Evolutionary conservation across 805 yeast genomes (phyloP), one percentile per base, ranked within the genome.

Genomic region (Saturnispora bothae): DNA sequence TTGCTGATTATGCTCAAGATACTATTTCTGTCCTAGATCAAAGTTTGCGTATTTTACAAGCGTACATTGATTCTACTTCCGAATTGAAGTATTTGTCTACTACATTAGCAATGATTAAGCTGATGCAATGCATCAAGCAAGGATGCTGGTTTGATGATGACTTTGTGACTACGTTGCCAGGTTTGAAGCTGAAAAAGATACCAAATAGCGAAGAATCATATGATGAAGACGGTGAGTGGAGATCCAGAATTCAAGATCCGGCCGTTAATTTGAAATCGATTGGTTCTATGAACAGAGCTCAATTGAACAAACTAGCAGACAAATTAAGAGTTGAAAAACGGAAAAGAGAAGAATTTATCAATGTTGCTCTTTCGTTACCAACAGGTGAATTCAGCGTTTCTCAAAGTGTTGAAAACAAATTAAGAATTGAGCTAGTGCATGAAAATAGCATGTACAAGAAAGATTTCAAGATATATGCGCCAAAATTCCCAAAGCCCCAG

Each of bases 1-100:
- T 92, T 51, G 94, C 95, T 0, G 99, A 92, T 65, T 92, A 92
- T 54, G 68, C 81, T 8, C 97, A 89, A 54, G 98, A 92, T 58
- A 86, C 95, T 0, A 75, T 86, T 12, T 78, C 96, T 0, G 95
- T 92, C 8, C 63, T 92, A 41, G 99, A 94, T 53, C 98, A 92
- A 61, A 76, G 94, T 6, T 65, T 92, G 52, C 94, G 98, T 71
- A 80, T 92, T 45, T 61, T 88, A 38, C 98, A 92, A 54, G 96
- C 97, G 0, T 80, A 73, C 48, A 78, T 89, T 42, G 99, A 92
- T 59, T 84, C 83, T 16, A 77, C 92, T 1, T 75, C 95, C 2
- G 96, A 89, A 48, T 52, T 77, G 47, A 95, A 96, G 0, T 79
- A 74, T 48, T 63, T 78, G 33, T 53, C 67, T 4, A 72, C 84